Evolutionary conservation across 495 filamentous ascomycete genomes (phyloP).

Genomic region (Xylaria grammica): DNA sequence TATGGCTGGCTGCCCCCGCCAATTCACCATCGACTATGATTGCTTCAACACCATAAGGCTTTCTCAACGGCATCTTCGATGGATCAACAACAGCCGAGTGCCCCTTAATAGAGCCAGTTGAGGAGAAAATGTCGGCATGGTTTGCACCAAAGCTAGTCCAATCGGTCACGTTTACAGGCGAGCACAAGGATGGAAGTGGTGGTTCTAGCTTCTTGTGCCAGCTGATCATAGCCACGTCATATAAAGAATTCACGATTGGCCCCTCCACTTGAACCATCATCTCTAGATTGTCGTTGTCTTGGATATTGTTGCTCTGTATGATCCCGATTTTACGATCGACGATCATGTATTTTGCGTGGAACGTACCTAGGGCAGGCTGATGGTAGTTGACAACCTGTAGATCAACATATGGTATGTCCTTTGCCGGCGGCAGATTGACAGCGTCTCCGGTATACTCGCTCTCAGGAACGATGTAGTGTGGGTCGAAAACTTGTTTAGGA

Average conservation of each 20-base stretch:
- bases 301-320: slow-evolving; percentile 77
- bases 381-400: slow-evolving; percentile 78
- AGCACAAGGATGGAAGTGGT: slow-evolving; percentile 60
- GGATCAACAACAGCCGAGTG: slow-evolving; percentile 36
- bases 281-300: slow-evolving; percentile 78
- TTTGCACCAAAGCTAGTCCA: slow-evolving; percentile 26
- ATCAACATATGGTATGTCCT: slow-evolving; percentile 73
- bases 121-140: slow-evolving; percentile 32
- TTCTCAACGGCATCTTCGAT: slow-evolving; percentile 22
- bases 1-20: background rate
- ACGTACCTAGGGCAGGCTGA: slow-evolving; percentile 72
- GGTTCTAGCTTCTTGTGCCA: slow-evolving; percentile 71
- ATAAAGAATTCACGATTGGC: slow-evolving; percentile 74
- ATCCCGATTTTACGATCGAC: slow-evolving; percentile 72
- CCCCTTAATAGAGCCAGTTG: slow-evolving; percentile 34
- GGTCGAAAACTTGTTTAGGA: slow-evolving; percentile 65
- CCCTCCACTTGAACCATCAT: slow-evolving; percentile 83
- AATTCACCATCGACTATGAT: background rate
- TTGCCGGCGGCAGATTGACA: slow-evolving; percentile 62
- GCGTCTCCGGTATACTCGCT: slow-evolving; percentile 61
- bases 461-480: slow-evolving; percentile 63
- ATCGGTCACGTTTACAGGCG: slow-evolving; percentile 44
- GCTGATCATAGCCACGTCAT: slow-evolving; percentile 72
- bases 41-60: slow-evolving; percentile 28
- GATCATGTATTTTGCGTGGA: slow-evolving; percentile 79